Evolutionary conservation across 78 protist genomes (phyloP).

Genomic region (Dictyostelium intermedium): DNA sequence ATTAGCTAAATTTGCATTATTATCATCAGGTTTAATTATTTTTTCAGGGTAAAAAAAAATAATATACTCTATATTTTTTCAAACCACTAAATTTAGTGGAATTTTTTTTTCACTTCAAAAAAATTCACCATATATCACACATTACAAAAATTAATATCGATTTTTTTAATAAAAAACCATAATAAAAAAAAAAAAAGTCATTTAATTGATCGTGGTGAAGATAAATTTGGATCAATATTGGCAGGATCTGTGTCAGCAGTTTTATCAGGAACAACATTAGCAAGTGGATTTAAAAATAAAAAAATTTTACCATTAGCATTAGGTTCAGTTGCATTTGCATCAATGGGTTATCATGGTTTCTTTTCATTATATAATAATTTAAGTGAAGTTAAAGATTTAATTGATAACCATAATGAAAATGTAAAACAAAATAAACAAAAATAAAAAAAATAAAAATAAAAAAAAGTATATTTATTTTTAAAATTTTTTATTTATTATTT

Average conservation of each 20-base stretch:
- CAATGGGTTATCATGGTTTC: constrained; percentile 66
- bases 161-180: no score
- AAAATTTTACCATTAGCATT: constrained; percentile 33
- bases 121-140: no score
- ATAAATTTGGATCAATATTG: not conserved
- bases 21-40: constrained; percentile 6
- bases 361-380: constrained; percentile 45
- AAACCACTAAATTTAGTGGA: no score
- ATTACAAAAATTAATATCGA: no score
- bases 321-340: constrained; percentile 13
- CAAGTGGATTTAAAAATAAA: constrained; percentile 9
- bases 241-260: constrained; percentile 43
- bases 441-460: not conserved
- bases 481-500: not conserved
- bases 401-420: constrained; percentile 17
- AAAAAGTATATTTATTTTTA: not conserved
- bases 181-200: not conserved
- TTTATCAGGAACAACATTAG: constrained; percentile 30
- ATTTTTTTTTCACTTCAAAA: no score
- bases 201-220: not conserved
- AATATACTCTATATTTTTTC: no score
- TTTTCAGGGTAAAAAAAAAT: constrained; percentile 26
- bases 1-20: constrained; percentile 20
- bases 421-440: not conserved
- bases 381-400: not conserved